These are phyloP conservation scores for Astrephomene gubernaculifera DNA, from an alignment of 139 green algal genomes.

Conservation along the genomic window DNA sequence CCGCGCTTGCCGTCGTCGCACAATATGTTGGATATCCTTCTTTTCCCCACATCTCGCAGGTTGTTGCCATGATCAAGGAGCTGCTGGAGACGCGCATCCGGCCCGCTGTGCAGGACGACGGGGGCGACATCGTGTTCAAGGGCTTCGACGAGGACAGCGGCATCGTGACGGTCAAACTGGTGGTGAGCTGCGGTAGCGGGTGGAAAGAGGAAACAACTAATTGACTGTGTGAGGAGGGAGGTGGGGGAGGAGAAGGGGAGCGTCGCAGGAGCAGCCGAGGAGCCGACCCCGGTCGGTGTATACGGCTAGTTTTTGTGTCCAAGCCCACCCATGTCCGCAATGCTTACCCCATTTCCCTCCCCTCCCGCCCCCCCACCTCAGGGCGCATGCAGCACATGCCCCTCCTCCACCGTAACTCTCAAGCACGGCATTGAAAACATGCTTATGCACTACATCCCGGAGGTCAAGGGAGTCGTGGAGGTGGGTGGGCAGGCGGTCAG, in stretches of 20 bases:
- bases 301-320: no score
- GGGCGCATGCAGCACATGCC: conserved; percentile 94
- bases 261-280: no score
- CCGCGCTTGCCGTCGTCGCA: no score
- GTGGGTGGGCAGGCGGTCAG: conserved; percentile 15
- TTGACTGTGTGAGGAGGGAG: no score
- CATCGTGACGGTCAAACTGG: conserved; percentile 93
- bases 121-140: conserved; percentile 95
- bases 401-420: conserved; percentile 94
- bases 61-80: conserved; percentile 99
- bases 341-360: no score
- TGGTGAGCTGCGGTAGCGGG: conserved; percentile 54
- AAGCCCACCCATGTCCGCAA: no score
- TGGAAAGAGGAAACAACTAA: no score
- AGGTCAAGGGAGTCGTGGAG: conserved; percentile 80
- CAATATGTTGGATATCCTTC: neutral
- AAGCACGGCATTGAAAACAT: conserved; percentile 99
- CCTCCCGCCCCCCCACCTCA: conserved; percentile 31
- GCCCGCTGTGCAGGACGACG: conserved; percentile 95
- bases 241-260: no score
- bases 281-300: no score
- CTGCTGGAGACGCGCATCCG: conserved; percentile 98
- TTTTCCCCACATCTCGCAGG: conserved; percentile 57
- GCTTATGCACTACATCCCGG: conserved; percentile 97
- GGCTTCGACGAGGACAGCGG: conserved; percentile 90